Evolutionary conservation across 1,284 basidiomycete species (phyloP).

Genomic region (Gymnopus androsaceus): DNA sequence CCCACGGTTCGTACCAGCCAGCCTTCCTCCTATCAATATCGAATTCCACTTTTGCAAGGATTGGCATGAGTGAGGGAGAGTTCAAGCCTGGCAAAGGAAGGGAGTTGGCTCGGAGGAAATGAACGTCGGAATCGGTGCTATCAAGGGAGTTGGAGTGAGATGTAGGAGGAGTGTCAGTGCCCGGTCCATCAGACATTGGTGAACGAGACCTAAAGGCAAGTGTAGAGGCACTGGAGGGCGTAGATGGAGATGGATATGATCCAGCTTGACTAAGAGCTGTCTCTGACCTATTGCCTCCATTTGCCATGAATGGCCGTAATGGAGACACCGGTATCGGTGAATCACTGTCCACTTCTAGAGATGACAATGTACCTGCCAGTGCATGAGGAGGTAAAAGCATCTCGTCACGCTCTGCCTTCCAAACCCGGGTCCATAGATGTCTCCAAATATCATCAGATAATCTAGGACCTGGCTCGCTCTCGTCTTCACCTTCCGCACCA

Average conservation of each 20-base stretch:
- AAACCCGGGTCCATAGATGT: slow-evolving; percentile 73
- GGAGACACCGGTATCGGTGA: slow-evolving; percentile 35
- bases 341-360: slow-evolving; percentile 36
- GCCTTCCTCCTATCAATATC: slow-evolving; percentile 77
- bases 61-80: slow-evolving; percentile 68
- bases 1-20: slow-evolving; percentile 82
- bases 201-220: slow-evolving; percentile 27
- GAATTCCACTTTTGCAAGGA: slow-evolving; percentile 87
- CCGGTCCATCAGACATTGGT: slow-evolving; percentile 38
- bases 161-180: slow-evolving; percentile 49
- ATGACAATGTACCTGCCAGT: slow-evolving; percentile 36
- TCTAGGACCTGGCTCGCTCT: slow-evolving; percentile 70
- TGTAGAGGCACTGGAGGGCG: slow-evolving; percentile 32
- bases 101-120: slow-evolving; percentile 41
- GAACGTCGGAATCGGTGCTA: slow-evolving; percentile 47
- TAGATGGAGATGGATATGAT: slow-evolving; percentile 52
- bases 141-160: slow-evolving; percentile 32
- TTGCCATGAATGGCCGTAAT: slow-evolving; percentile 51
- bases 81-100: slow-evolving; percentile 66
- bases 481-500: slow-evolving; percentile 26
- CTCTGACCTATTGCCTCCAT: slow-evolving; percentile 24
- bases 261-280: slow-evolving; percentile 28
- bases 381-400: slow-evolving; percentile 41
- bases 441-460: slow-evolving; percentile 85
- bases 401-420: slow-evolving; percentile 64